Conservation (phyloP, 352 stramenopile species). For the Globisporangium apiculatum region DNA sequence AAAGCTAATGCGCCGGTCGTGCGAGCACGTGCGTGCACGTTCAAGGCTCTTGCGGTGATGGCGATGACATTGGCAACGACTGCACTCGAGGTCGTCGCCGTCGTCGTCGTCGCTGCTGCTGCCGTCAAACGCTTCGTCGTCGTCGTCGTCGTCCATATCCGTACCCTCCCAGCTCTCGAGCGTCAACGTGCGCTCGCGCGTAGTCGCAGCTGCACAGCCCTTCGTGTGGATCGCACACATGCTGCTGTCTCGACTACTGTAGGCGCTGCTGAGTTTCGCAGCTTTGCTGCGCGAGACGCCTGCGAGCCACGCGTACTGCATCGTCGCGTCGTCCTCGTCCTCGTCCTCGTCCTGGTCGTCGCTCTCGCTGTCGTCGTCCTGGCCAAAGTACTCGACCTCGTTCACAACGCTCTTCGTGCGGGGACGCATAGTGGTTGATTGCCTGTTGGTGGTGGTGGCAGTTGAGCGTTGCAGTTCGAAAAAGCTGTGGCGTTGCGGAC, state of each 20-base stretch:
- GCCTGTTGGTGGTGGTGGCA: background rate
- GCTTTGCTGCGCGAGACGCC: background rate
- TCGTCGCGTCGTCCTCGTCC: slow-evolving; percentile 37
- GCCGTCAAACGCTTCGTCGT: slow-evolving; percentile 38
- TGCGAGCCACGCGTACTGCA: background rate
- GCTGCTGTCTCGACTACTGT: slow-evolving; percentile 2
- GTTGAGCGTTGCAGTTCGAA: background rate
- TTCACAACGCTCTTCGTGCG: slow-evolving; percentile 69
- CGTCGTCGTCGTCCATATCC: slow-evolving; percentile 40
- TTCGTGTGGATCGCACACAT: background rate
- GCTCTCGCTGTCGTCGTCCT: slow-evolving; percentile 30
- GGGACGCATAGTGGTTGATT: slow-evolving; percentile 35
- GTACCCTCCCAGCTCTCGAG: slow-evolving; percentile 53
- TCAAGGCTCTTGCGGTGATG: slow-evolving; percentile 17
- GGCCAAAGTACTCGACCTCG: slow-evolving; percentile 67
- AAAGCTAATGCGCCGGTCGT: slow-evolving; percentile 75
- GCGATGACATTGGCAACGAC: background rate
- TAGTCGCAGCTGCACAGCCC: slow-evolving; percentile 18
- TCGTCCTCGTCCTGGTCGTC: slow-evolving; percentile 36
- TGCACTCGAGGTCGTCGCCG: slow-evolving; percentile 22
- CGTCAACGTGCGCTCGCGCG: slow-evolving; percentile 44
- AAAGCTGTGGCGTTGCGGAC: background rate
- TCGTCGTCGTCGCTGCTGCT: slow-evolving; percentile 29
- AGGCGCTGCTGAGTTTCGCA: background rate
- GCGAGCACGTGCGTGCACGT: slow-evolving; percentile 53